Base-by-base conservation (phyloP, 163 green algal species). In the Chlorella variabilis region DNA sequence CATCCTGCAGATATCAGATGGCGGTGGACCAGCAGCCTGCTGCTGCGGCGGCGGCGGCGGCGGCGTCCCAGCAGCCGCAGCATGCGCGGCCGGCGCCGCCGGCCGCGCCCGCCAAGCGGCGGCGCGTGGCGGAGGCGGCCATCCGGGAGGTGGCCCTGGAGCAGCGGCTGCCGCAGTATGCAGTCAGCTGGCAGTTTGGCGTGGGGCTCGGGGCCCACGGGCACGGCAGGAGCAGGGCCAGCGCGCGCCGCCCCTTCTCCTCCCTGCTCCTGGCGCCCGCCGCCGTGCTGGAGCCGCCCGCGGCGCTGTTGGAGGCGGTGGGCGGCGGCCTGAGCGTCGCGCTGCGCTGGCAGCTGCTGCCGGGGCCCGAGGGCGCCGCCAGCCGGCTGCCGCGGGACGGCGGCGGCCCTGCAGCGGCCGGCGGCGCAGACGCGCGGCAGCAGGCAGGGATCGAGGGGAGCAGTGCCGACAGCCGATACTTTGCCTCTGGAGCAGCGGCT, bases 1-100 rank as follows among this genome's bases (percentile, higher is more conserved):
- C n/a, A n/a, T n/a, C n/a, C 65, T 74, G 39, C 63, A 82, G 76
- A 36, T 82, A 76, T n/a, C 76, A 82, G 29, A 76, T 82, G 63
- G 76, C 76, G 29, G 41, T 8, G 0, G 63, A 70, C 48, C 49
- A 70, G 48, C 27, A 63, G 15, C 11, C 45, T 23, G 45, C 45
- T 23, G 45, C 45, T 15, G 15, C 45, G 15, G 45, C 11, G 11
- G 11, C 45, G 15, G 45, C 45, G 15, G 15, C 45, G 15, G 45
- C 45, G 15, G 45, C 45, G 15, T 25, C 39, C 6, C 45, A 45
- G 51, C 71, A 78, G 71, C 59, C 38, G 59, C 59, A 67, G 59
- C 54, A 62, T 8, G 13, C 20, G 54, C 54, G 25, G 54, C 15
- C 3, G 25, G 33, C 65, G 21, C n/a, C 42, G 29, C 38, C 36